Conservation (phyloP, 768 basidiomycete genomes). For the Amanita exitialis region DNA sequence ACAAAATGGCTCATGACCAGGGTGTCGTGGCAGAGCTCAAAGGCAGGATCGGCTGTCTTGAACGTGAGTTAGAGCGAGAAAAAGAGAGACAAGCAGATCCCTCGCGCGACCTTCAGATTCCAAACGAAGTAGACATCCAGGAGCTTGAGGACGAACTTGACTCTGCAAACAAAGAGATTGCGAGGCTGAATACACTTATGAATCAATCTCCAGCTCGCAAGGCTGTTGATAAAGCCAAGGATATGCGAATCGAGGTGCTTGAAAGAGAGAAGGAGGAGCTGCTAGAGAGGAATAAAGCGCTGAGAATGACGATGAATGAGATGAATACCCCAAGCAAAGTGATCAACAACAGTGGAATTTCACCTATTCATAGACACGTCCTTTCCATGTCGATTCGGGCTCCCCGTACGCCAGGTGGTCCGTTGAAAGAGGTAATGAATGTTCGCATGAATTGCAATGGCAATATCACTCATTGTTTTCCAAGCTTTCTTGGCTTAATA, state of each 20-base stretch:
- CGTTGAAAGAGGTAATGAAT: constrained; percentile 60
- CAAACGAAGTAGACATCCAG: constrained; percentile 47
- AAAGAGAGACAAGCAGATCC: constrained; percentile 19
- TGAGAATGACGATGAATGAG: constrained; percentile 42
- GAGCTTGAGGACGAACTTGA: constrained; percentile 70
- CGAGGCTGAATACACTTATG: constrained; percentile 53
- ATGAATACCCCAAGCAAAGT: constrained; percentile 49
- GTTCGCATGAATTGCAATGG: background rate
- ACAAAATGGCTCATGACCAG: constrained; percentile 57
- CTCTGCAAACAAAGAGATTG: constrained; percentile 67
- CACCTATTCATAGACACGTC: constrained; percentile 69
- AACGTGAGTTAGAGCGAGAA: constrained; percentile 41
- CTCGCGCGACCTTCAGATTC: constrained; percentile 19
- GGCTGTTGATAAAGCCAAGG: constrained; percentile 70
- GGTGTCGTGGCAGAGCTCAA: constrained; percentile 40
- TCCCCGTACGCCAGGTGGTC: constrained; percentile 73
- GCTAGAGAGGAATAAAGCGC: constrained; percentile 53
- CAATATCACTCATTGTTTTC: background rate
- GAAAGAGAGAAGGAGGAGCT: constrained; percentile 73
- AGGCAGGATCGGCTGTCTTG: constrained; percentile 39
- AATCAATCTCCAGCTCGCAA: constrained; percentile 67
- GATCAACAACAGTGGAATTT: constrained; percentile 48
- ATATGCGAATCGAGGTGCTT: constrained; percentile 64
- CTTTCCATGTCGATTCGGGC: constrained; percentile 56
- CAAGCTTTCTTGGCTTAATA: constrained; percentile 69